Conservation (phyloP, 2,329 filamentous ascomycete genomes). For the Aspergillus hiratsukae region DNA sequence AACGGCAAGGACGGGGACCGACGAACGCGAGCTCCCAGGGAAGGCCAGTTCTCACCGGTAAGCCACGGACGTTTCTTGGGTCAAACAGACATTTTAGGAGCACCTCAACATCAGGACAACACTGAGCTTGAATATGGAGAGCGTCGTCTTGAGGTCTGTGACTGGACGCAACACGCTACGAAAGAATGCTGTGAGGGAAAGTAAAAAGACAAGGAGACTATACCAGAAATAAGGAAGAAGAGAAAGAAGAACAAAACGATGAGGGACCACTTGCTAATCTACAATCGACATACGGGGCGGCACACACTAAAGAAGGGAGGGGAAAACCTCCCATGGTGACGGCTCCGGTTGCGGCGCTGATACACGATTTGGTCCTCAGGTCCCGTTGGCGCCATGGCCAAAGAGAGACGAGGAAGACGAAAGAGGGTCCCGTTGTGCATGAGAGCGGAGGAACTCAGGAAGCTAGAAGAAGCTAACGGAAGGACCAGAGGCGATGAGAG, state of each 20-base stretch:
- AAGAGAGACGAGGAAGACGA: neutral
- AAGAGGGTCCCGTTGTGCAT: neutral
- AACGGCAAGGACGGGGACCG: neutral
- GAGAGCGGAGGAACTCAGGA: neutral
- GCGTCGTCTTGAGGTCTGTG: too few species aligned
- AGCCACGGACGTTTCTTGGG: neutral
- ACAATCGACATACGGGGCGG: neutral
- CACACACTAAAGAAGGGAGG: neutral
- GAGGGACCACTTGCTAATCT: neutral
- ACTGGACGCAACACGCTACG: too few species aligned
- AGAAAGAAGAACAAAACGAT: neutral
- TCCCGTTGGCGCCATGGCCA: slow-evolving; percentile 5
- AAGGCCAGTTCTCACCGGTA: neutral
- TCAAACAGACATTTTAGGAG: neutral
- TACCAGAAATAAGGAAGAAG: neutral
- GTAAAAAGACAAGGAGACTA: neutral
- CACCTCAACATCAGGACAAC: neutral
- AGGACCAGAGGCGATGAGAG: neutral
- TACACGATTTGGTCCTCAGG: neutral
- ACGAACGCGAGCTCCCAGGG: neutral
- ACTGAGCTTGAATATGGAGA: neutral
- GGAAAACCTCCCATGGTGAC: slow-evolving; percentile 1
- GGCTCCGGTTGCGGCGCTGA: slow-evolving; percentile 11
- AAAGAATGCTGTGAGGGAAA: neutral
- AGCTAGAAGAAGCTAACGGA: neutral